These are phyloP conservation scores for Trichosanthes truncata DNA, from an alignment of 306 rosid genomes.

Conservation along the genomic window DNA sequence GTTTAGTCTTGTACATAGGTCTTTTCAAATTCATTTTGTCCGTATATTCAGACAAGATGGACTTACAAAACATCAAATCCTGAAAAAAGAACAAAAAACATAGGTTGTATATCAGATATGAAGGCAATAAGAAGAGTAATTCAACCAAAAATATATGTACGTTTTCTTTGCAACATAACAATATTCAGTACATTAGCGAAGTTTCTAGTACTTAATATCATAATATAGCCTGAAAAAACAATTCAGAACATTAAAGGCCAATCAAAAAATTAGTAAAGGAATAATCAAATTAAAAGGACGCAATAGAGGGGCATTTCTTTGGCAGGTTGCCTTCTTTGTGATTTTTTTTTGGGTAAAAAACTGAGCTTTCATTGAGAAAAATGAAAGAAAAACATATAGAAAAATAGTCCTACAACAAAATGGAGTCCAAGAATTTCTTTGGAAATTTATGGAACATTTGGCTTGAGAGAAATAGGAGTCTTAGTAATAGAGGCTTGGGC, in stretches of 20 bases:
- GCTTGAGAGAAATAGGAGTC: no score
- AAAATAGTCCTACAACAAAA: no score
- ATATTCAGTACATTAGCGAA: background rate
- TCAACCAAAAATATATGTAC: background rate
- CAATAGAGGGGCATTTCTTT: no score
- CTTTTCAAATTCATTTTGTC: slow-evolving; percentile 25
- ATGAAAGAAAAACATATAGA: no score
- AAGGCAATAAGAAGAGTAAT: background rate
- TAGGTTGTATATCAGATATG: background rate
- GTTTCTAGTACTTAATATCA: background rate
- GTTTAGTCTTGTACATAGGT: slow-evolving; percentile 30
- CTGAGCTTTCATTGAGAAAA: no score
- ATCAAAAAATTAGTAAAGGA: background rate
- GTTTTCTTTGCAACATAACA: background rate
- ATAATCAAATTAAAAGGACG: no score
- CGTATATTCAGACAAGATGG: slow-evolving; percentile 42
- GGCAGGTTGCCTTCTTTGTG: no score
- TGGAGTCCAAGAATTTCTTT: no score
- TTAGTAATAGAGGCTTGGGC: no score
- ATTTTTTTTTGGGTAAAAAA: no score
- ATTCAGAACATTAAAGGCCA: background rate
- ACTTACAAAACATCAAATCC: slow-evolving; percentile 34
- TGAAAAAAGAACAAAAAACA: slow-evolving; percentile 11
- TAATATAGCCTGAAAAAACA: background rate
- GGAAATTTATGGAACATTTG: no score